Conservation (phyloP, 2,329 filamentous ascomycete genomes). For the Aureobasidium sp. region DNA sequence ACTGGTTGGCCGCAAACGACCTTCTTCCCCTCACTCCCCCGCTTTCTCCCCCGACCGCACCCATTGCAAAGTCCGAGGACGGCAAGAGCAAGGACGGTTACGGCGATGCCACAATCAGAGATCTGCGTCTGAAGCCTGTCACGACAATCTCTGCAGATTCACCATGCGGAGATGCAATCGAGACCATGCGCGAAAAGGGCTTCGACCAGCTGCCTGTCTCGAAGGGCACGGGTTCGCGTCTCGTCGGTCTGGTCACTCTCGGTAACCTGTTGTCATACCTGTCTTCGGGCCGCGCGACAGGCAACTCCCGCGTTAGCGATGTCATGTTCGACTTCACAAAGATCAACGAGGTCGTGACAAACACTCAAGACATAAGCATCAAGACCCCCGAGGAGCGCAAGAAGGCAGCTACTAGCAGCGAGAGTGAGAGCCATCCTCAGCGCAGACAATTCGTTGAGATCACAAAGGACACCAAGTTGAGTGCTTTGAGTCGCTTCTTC, state of each 20-base stretch:
- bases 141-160: slow-evolving; percentile 70
- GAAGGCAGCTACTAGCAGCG: slow-evolving; percentile 21
- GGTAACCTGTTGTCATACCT: slow-evolving; percentile 92
- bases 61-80: slow-evolving; percentile 27
- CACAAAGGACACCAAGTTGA: slow-evolving; percentile 79
- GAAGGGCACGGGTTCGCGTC: slow-evolving; percentile 54
- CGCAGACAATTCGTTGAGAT: slow-evolving; percentile 81
- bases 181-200: slow-evolving; percentile 96
- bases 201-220: slow-evolving; percentile 95
- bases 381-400: slow-evolving; percentile 35
- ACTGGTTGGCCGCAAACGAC: slow-evolving; percentile 96
- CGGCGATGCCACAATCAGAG: slow-evolving; percentile 67
- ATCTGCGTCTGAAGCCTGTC: slow-evolving; percentile 85
- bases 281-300: slow-evolving; percentile 70
- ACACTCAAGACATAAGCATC: slow-evolving; percentile 58
- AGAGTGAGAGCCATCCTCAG: slow-evolving; percentile 39
- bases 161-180: slow-evolving; percentile 78
- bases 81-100: slow-evolving; percentile 58
- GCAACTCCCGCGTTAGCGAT: slow-evolving; percentile 66
- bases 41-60: slow-evolving; percentile 31
- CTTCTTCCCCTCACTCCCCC: slow-evolving; percentile 62
- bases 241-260: slow-evolving; percentile 88
- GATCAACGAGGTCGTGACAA: slow-evolving; percentile 83
- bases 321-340: slow-evolving; percentile 97
- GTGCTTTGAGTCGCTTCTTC: slow-evolving; percentile 81